phyloP scores from a whole-genome alignment of 305 asterid genomes.

The Fraxinus dipetala region DNA sequence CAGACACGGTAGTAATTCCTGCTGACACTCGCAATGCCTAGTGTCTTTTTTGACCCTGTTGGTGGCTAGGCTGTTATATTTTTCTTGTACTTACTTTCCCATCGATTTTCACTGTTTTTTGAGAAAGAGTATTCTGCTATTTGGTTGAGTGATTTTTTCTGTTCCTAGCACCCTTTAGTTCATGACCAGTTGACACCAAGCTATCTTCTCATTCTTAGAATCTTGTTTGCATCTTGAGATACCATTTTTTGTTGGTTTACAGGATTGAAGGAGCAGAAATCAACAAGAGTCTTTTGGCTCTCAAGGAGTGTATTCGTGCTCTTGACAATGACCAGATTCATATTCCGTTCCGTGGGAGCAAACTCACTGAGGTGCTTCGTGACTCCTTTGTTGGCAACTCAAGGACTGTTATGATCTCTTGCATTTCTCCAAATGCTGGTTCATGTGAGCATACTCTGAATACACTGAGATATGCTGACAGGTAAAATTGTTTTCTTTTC shows the following conservation, averaged over 20 bases:
- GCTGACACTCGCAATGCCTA: slow-evolving; percentile 13
- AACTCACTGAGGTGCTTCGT: slow-evolving; percentile 95
- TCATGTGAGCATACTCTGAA: slow-evolving; percentile 98
- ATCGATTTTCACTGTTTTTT: not conserved
- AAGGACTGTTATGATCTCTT: slow-evolving; percentile 92
- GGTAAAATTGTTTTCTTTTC: slow-evolving; percentile 42
- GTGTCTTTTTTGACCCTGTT: slow-evolving; percentile 1
- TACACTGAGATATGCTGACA: slow-evolving; percentile 96
- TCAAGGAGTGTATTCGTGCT: slow-evolving; percentile 94
- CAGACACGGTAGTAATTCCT: slow-evolving; percentile 49
- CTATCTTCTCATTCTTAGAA: not conserved
- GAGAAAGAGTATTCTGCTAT: not conserved
- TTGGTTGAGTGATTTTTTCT: not conserved
- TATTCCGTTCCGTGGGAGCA: slow-evolving; percentile 98
- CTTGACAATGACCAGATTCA: slow-evolving; percentile 96
- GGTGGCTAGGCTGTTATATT: not conserved
- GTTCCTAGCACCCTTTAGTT: not conserved
- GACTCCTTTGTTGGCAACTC: slow-evolving; percentile 98
- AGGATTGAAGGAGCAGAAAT: slow-evolving; percentile 99
- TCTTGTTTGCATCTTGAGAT: slow-evolving; percentile 19
- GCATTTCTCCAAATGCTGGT: slow-evolving; percentile 95
- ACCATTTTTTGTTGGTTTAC: slow-evolving; percentile 27
- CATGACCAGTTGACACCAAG: not conserved
- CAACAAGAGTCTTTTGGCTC: slow-evolving; percentile 90
- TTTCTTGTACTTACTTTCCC: not conserved